phyloP scores from a whole-genome alignment of 2,329 filamentous ascomycete genomes.

The Phialophora expanda region DNA sequence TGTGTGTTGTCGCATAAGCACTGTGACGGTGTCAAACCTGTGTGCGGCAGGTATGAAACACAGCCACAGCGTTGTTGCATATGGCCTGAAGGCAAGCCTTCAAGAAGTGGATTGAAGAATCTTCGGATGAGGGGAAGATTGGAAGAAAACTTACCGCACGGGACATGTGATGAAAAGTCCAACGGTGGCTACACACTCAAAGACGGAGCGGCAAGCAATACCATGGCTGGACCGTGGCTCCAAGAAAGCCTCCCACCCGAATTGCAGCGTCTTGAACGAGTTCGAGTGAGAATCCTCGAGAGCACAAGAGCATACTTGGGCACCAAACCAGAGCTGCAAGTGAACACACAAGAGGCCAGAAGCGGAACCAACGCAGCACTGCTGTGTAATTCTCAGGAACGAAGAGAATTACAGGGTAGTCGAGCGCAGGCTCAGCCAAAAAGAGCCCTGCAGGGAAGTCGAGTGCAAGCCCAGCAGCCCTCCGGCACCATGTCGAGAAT shows the following conservation, averaged over 20 bases:
- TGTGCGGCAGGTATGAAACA: slow-evolving; percentile 4
- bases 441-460: too few species aligned
- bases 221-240: background rate
- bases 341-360: background rate
- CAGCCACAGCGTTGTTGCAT: background rate
- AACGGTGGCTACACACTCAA: background rate
- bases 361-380: background rate
- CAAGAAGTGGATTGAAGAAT: background rate
- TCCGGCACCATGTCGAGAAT: too few species aligned
- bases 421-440: too few species aligned
- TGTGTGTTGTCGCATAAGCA: background rate
- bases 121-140: background rate
- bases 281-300: slow-evolving; percentile 5
- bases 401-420: background rate
- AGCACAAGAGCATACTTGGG: slow-evolving; percentile 6
- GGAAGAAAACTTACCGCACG: too few species aligned
- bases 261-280: slow-evolving; percentile 1
- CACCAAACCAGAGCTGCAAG: background rate
- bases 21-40: slow-evolving; percentile 10
- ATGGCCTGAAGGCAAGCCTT: background rate
- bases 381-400: background rate
- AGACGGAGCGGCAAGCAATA: background rate
- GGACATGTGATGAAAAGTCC: background rate
- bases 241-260: background rate
- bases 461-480: too few species aligned